Conservation (phyloP, 139 green algal genomes). For the Coelastrella sp. region DNA sequence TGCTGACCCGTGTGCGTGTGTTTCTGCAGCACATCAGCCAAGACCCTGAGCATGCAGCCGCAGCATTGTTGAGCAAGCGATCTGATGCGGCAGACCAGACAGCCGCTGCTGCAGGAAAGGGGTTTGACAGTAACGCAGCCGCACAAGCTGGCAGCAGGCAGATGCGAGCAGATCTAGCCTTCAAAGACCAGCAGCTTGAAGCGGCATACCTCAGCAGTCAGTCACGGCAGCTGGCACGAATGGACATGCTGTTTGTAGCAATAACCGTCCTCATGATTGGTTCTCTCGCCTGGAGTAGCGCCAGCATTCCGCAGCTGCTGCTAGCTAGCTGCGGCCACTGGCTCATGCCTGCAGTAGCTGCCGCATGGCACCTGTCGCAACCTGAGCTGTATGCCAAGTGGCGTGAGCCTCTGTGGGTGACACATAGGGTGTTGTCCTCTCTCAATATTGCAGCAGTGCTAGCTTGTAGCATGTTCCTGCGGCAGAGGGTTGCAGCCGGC, state of each 20-base stretch:
- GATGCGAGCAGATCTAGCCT: constrained; percentile 3
- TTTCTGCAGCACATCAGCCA: no score
- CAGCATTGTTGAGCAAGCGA: no score
- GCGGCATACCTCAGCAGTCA: background rate
- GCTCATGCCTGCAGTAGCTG: constrained; percentile 10
- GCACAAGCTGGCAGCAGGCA: constrained; percentile 2
- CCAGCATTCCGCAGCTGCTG: constrained; percentile 25
- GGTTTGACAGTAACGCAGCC: background rate
- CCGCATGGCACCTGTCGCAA: background rate
- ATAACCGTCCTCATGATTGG: background rate
- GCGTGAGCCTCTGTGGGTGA: constrained; percentile 26
- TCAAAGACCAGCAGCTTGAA: background rate
- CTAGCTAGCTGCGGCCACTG: background rate
- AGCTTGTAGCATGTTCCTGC: background rate
- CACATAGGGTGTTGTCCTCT: background rate
- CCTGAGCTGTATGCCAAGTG: constrained; percentile 2
- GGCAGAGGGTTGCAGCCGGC: background rate
- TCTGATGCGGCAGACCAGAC: no score
- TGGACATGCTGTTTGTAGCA: constrained; percentile 17
- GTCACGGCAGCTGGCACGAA: background rate
- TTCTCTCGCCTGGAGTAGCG: background rate
- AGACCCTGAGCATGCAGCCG: no score
- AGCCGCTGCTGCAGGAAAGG: no score
- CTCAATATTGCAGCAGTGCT: background rate
- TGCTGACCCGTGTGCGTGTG: no score